phyloP scores from a whole-genome alignment of 2,329 filamentous ascomycete species.

The Pseudogymnoascus sp. region DNA sequence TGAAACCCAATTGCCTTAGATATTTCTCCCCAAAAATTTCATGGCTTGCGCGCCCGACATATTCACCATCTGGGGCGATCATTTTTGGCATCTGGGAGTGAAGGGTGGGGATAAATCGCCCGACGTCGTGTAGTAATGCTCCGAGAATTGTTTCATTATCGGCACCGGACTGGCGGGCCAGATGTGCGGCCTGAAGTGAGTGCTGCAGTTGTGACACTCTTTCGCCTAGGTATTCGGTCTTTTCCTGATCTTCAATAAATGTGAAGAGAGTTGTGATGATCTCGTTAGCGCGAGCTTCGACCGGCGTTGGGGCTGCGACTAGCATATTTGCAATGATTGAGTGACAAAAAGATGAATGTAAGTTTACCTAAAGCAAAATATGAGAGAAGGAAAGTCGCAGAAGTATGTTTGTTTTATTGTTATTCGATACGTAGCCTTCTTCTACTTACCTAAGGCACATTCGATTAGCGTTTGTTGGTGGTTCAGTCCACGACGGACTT shows the following conservation, averaged over 20 bases:
- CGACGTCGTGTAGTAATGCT: slow-evolving; percentile 13
- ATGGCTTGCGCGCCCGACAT: slow-evolving; percentile 11
- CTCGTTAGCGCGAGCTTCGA: slow-evolving; percentile 9
- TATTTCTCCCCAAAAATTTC: slow-evolving; percentile 10
- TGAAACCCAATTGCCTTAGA: slow-evolving; percentile 8
- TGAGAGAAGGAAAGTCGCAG: background rate
- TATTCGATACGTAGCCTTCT: background rate
- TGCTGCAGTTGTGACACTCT: slow-evolving; percentile 12
- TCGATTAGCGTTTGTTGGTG: background rate
- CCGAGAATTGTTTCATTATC: slow-evolving; percentile 12
- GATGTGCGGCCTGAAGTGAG: slow-evolving; percentile 10
- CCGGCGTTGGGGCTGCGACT: background rate
- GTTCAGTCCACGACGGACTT: background rate
- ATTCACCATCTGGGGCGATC: slow-evolving; percentile 12
- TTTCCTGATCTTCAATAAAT: slow-evolving; percentile 10
- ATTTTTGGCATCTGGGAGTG: slow-evolving; percentile 9
- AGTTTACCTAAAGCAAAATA: no score
- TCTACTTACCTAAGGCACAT: background rate
- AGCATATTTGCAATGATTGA: background rate
- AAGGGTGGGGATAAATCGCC: slow-evolving; percentile 10
- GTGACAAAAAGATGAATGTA: background rate
- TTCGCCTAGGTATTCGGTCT: slow-evolving; percentile 11
- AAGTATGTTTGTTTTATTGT: background rate
- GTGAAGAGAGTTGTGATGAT: slow-evolving; percentile 12
- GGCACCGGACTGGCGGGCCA: background rate